Evolutionary conservation across 2,329 filamentous ascomycete genomes (phyloP).

Genomic region (Hypocrella siamensis): DNA sequence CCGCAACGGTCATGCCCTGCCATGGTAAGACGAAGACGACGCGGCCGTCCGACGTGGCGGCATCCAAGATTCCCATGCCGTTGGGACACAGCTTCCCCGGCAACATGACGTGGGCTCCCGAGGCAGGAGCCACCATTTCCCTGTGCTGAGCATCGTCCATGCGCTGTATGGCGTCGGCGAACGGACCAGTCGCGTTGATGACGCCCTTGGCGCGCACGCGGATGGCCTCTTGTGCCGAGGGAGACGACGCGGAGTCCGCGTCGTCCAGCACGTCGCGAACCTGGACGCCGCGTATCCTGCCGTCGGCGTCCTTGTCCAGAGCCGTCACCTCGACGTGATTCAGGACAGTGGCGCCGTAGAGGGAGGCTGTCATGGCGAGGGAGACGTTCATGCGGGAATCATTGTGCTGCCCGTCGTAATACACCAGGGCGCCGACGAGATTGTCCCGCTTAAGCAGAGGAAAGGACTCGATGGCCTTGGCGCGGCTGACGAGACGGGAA

Average conservation of each 20-base stretch:
- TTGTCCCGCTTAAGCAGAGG: slow-evolving; percentile 62
- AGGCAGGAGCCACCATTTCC: slow-evolving; percentile 65
- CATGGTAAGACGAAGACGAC: slow-evolving; percentile 81
- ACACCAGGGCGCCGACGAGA: slow-evolving; percentile 63
- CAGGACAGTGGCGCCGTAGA: slow-evolving; percentile 66
- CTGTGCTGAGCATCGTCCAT: slow-evolving; percentile 57
- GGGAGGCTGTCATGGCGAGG: slow-evolving; percentile 61
- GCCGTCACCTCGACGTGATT: slow-evolving; percentile 69
- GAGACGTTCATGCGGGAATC: slow-evolving; percentile 81
- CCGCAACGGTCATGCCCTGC: slow-evolving; percentile 76
- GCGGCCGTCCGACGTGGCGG: slow-evolving; percentile 67
- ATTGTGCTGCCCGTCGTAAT: slow-evolving; percentile 79
- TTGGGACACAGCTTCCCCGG: slow-evolving; percentile 65
- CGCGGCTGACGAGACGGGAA: slow-evolving; percentile 67
- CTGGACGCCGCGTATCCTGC: slow-evolving; percentile 52
- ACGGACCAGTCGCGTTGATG: slow-evolving; percentile 74
- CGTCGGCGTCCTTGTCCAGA: slow-evolving; percentile 54
- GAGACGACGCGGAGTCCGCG: slow-evolving; percentile 37
- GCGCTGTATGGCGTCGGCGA: slow-evolving; percentile 65
- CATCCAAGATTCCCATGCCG: slow-evolving; percentile 72
- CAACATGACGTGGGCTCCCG: slow-evolving; percentile 70
- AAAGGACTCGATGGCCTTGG: slow-evolving; percentile 62
- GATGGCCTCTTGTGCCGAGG: too few relatives aligned
- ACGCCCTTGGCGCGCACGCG: slow-evolving; percentile 63
- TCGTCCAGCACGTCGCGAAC: slow-evolving; percentile 41